These are phyloP conservation scores for Arctium minus DNA, from an alignment of 129 eudicot genomes.

Conservation along the genomic window DNA sequence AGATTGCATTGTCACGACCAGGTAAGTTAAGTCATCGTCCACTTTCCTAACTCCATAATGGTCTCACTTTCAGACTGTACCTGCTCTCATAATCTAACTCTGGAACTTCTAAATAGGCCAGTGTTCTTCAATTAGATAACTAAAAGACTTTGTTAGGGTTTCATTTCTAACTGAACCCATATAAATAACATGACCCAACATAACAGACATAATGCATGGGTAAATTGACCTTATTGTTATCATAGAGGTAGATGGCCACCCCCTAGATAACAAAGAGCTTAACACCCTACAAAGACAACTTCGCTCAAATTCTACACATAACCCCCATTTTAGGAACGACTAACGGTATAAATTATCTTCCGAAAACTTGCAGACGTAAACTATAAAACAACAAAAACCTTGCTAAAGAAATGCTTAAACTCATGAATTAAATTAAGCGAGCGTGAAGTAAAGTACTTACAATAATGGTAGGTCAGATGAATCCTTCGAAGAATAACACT, in stretches of 20 bases:
- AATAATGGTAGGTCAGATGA: not conserved
- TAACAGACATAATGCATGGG: not conserved
- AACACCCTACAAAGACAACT: not conserved
- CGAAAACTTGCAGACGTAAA: not conserved
- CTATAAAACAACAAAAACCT: not conserved
- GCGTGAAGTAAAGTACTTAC: slow-evolving; percentile 23
- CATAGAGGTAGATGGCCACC: not conserved
- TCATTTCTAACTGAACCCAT: not conserved
- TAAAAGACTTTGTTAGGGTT: not conserved
- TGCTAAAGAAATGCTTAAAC: not conserved
- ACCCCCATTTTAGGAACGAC: not conserved
- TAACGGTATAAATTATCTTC: not conserved
- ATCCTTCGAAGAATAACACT: slow-evolving; percentile 8
- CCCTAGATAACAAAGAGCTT: not conserved
- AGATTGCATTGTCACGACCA: too few relatives aligned
- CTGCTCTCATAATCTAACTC: not conserved
- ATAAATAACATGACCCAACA: not conserved
- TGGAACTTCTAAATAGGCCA: not conserved
- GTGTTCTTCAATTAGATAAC: not conserved
- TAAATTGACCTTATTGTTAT: not conserved
- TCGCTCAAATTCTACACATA: not conserved
- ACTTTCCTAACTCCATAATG: not conserved
- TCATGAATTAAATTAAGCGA: not conserved
- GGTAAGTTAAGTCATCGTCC: not conserved
- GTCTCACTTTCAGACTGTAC: not conserved